These are phyloP conservation scores for Lichtheimia ramosa DNA, from an alignment of 371 early-diverging fungal species.

Conservation along the genomic window DNA sequence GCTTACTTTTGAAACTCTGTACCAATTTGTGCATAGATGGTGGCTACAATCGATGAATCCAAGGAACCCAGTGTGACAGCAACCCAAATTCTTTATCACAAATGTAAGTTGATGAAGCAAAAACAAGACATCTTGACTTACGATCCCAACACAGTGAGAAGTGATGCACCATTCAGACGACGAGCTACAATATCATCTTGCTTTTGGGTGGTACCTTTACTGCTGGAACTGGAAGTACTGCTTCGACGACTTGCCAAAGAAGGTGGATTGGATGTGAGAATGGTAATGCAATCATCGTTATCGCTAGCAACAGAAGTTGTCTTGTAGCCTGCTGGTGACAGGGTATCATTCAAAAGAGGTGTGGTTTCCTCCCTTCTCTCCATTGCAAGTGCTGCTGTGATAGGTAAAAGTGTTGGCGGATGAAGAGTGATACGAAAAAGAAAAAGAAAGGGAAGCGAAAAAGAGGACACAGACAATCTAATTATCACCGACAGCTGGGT, in stretches of 20 bases:
- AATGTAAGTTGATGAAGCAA: too few species aligned
- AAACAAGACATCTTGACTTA: not conserved
- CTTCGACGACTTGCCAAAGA: conserved; percentile 12
- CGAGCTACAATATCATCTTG: conserved; percentile 31
- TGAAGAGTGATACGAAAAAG: not conserved
- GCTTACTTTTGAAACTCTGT: conserved; percentile 64
- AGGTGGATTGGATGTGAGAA: conserved; percentile 29
- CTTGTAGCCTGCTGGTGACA: conserved; percentile 1
- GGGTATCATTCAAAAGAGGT: conserved; percentile 22
- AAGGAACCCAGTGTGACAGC: conserved; percentile 69
- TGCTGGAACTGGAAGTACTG: not conserved
- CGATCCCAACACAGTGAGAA: conserved; percentile 27
- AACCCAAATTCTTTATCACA: conserved; percentile 29
- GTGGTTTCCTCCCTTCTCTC: conserved; percentile 25
- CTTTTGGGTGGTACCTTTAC: conserved; percentile 4
- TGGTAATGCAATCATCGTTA: conserved; percentile 27
- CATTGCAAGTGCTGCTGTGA: not conserved
- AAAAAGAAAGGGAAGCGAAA: conserved; percentile 11
- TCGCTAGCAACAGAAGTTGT: not conserved
- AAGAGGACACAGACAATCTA: not conserved
- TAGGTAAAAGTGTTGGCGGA: too few species aligned
- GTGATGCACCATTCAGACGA: conserved; percentile 36
- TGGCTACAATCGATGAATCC: conserved; percentile 83
- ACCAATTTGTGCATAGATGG: conserved; percentile 75
- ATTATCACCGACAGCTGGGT: too few species aligned